Evolutionary conservation across 768 basidiomycete genomes (phyloP).

Genomic region (Exsudoporus frostii): DNA sequence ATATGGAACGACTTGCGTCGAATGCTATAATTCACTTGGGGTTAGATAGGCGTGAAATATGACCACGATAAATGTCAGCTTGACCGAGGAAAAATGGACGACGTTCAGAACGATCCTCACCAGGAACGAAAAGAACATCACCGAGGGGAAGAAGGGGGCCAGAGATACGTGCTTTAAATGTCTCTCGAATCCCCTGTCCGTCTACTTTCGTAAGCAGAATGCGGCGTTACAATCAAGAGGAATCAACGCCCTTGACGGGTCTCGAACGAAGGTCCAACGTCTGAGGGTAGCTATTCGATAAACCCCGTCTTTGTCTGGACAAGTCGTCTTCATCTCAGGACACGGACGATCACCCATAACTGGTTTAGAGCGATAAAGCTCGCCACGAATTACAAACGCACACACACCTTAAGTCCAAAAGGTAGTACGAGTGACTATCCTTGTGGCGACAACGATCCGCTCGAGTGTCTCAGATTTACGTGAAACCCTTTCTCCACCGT

Average conservation of each 20-base stretch:
- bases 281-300: not conserved
- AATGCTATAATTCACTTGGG: not conserved
- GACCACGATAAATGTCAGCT: not conserved
- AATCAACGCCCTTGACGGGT: constrained; percentile 2
- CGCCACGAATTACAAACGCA: not conserved
- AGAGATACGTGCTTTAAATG: constrained; percentile 3
- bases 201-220: not conserved
- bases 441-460: not conserved
- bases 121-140: not conserved
- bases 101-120: not conserved
- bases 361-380: not conserved
- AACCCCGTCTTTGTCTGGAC: not conserved
- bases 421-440: not conserved
- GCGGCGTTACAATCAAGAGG: not conserved
- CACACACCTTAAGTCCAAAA: constrained; percentile 11
- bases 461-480: constrained; percentile 19
- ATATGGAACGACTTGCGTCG: not conserved
- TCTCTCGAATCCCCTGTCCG: not conserved
- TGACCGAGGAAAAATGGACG: not conserved
- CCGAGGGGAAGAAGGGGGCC: not conserved
- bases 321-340: not conserved
- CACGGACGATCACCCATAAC: constrained; percentile 5
- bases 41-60: not conserved
- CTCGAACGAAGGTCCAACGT: not conserved
- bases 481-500: not conserved